Conservation (phyloP, 805 yeast species). For the Cyberlindnera subsufficiens region DNA sequence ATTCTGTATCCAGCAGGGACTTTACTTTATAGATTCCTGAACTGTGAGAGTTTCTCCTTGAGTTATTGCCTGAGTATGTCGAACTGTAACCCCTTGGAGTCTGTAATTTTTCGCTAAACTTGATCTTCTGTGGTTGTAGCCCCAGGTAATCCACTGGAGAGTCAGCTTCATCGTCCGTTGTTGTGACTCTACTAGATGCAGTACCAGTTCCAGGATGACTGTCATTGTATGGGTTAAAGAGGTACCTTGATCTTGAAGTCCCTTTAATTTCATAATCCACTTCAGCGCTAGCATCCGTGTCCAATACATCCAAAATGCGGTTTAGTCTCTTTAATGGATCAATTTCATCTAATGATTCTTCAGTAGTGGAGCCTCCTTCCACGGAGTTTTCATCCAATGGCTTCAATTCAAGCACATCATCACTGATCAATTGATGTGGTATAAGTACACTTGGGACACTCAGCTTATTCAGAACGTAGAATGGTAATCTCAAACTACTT, state of each 20-base stretch:
- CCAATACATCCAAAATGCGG: slow-evolving; percentile 5
- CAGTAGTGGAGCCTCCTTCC: background rate
- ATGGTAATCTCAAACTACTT: slow-evolving; percentile 13
- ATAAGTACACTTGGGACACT: slow-evolving; percentile 18
- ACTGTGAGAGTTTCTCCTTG: slow-evolving; percentile 15
- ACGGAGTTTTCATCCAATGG: background rate
- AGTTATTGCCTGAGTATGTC: slow-evolving; percentile 1
- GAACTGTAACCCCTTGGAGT: slow-evolving; percentile 6
- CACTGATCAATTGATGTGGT: slow-evolving; percentile 13
- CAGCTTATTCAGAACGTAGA: slow-evolving; percentile 13
- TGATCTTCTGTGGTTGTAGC: slow-evolving; percentile 11
- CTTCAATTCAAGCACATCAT: background rate
- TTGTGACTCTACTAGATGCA: background rate
- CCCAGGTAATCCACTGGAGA: slow-evolving; percentile 4
- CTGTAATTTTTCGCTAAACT: slow-evolving; percentile 14
- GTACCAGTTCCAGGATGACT: background rate
- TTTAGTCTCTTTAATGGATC: background rate
- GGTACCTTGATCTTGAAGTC: slow-evolving; percentile 1
- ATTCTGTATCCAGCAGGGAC: slow-evolving; percentile 18
- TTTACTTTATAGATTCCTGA: slow-evolving; percentile 19
- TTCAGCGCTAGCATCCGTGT: background rate
- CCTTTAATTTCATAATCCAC: background rate
- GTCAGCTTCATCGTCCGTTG: background rate
- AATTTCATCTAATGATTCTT: background rate
- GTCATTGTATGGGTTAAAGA: background rate